Evolutionary conservation across 345 rosid species (phyloP), one percentile per base, ranked within the genome.

Genomic region (Citrus glauca): DNA sequence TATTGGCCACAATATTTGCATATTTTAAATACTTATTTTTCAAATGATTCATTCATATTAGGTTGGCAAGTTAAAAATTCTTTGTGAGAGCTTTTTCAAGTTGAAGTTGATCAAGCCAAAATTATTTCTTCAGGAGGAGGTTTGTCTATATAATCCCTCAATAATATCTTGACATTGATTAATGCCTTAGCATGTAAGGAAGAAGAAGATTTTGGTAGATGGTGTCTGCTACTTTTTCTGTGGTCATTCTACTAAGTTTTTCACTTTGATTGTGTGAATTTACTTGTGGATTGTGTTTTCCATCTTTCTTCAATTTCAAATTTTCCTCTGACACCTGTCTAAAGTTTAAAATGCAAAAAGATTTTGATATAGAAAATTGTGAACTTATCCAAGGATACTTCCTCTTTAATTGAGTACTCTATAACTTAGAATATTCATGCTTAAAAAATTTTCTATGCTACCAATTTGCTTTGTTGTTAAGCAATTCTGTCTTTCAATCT

Each of bases 11-110:
- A 20, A 67, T 53, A 6, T 65, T 14, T 19, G 9, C 9, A 32
- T 32, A 56, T 63, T n/a, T 50, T 16, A 6, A n/a, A 6, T 25
- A 24, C 73, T 40, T 72, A 37, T 35, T 72, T 20, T 30, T 53
- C 33, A 65, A 71, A n/a, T 66, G 4, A 16, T 66, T 42, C 14
- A 24, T 63, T 66, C 25, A 16, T 79, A 68, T 74, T 81, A 94
- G 98, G 89, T 92, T 72, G 97, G 95, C 79, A 96, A 92, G 90
- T 85, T 96, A 48, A 96, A 91, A 81, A 85, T 85, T 55, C 89
- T 96, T 37, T 94, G 95, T 82, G 97, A 91, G 80, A 92, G 83
- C 74, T 88, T 94, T 80, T 92, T 90, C 85, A 92, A 89, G 71
- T 91, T 94, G 66, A 89, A 86, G 86, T 84, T 89, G 0, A 68